Conservation (phyloP, 305 asterid species). For the Ajuga reptans region DNA sequence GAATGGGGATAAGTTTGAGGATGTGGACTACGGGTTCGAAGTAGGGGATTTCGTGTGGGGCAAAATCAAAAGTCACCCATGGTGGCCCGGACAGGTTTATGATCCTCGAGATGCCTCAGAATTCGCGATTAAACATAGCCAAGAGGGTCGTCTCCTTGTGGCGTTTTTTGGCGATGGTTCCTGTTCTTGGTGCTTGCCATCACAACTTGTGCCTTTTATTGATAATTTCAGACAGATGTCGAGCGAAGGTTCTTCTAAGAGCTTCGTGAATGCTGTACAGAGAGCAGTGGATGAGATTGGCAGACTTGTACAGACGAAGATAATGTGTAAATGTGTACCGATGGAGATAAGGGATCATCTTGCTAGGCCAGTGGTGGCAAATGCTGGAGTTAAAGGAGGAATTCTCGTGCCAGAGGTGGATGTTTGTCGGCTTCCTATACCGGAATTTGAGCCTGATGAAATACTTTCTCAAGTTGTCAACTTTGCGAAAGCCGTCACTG, state of each 20-base stretch:
- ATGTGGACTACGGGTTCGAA: constrained; percentile 20
- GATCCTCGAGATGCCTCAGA: constrained; percentile 43
- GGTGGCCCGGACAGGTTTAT: constrained; percentile 66
- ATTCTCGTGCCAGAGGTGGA: constrained; percentile 51
- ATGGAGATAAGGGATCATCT: constrained; percentile 31
- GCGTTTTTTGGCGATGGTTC: constrained; percentile 55
- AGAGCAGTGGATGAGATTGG: constrained; percentile 39
- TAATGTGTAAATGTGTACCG: constrained; percentile 39
- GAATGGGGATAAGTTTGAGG: constrained; percentile 20
- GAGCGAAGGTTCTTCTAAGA: constrained; percentile 22
- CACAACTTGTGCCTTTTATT: constrained; percentile 40
- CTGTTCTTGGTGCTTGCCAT: constrained; percentile 54
- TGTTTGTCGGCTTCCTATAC: constrained; percentile 29
- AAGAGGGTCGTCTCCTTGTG: constrained; percentile 37
- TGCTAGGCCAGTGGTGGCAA: constrained; percentile 28
- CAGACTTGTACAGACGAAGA: constrained; percentile 30
- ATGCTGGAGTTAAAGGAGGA: constrained; percentile 47
- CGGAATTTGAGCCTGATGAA: constrained; percentile 36
- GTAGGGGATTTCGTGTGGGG: constrained; percentile 70
- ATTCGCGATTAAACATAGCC: constrained; percentile 35
- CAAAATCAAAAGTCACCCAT: constrained; percentile 41
- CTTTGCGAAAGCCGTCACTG: constrained; percentile 23
- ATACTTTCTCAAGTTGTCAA: constrained; percentile 27
- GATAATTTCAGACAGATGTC: constrained; percentile 38
- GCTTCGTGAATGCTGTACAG: constrained; percentile 35